Percentiles rank a stretch among this genome's conserved stretches.
Evolutionary conservation across 139 green algal genomes (phyloP).

Genomic region (Chlorella sp.): DNA sequence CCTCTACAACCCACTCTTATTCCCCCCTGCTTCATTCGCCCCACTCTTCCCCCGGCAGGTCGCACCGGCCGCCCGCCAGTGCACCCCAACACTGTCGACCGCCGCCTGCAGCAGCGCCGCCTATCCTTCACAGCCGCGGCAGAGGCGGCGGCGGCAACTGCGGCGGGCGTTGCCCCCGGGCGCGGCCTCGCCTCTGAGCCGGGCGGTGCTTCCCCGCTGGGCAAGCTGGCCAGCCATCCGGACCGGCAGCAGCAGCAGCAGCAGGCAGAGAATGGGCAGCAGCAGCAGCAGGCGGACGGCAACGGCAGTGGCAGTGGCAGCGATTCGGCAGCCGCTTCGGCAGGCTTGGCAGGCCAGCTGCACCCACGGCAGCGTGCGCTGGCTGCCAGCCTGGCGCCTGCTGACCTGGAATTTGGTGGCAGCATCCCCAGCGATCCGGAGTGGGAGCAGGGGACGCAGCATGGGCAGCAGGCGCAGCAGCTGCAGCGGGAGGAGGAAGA

Average conservation of each 20-base stretch:
- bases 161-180: neutral
- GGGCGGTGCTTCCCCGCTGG: neutral
- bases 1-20: neutral
- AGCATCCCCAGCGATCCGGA: neutral
- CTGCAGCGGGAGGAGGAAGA: neutral
- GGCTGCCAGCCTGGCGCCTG: slow-evolving; percentile 1
- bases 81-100: slow-evolving; percentile 27
- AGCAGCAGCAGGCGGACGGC: neutral
- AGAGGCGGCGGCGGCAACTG: neutral
- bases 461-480: neutral
- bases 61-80: slow-evolving; percentile 19
- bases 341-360: neutral
- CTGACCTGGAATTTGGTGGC: neutral
- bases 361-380: slow-evolving; percentile 3
- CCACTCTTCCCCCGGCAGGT: neutral
- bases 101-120: slow-evolving; percentile 2
- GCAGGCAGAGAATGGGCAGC: neutral
- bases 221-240: slow-evolving; percentile 8
- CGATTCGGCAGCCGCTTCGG: neutral
- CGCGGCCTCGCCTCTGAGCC: neutral
- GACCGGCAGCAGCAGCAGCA: neutral
- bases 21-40: neutral
- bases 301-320: no score
- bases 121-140: slow-evolving; percentile 16
- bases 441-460: neutral